Conservation (phyloP, 352 stramenopile species). For the Blastocystis sp. region DNA sequence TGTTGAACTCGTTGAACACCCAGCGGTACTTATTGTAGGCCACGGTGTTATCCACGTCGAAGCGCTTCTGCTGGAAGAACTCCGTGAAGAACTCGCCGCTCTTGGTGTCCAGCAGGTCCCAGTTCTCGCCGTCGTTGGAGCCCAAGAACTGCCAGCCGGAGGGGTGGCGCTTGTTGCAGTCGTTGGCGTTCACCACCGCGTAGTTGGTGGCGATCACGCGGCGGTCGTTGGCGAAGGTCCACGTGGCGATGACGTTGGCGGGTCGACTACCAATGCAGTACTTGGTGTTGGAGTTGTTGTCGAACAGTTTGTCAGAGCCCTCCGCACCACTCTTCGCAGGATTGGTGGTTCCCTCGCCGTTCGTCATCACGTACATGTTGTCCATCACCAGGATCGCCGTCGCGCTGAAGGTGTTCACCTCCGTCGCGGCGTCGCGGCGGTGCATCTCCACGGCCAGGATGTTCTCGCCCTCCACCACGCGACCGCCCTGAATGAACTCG, state of each 20-base stretch:
- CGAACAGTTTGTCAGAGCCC: conserved; percentile 52
- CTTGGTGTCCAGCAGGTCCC: neutral
- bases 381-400: conserved; percentile 14
- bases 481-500: conserved; percentile 19
- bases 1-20: conserved; percentile 4
- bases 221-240: neutral
- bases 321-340: neutral
- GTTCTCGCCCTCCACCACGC: conserved; percentile 38
- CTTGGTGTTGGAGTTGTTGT: conserved; percentile 59
- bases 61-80: neutral
- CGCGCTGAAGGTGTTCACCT: conserved; percentile 17
- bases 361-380: conserved; percentile 52
- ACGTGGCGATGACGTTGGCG: neutral
- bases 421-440: neutral
- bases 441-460: conserved; percentile 65
- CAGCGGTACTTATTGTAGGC: conserved; percentile 65
- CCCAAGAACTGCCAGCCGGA: neutral
- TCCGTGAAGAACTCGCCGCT: neutral
- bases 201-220: neutral
- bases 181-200: neutral
- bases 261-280: neutral
- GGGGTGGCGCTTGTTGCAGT: neutral
- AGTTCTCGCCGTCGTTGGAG: neutral
- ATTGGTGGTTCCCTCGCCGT: neutral
- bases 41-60: conserved; percentile 12